These are phyloP conservation scores for Pythium volutum DNA, from an alignment of 352 stramenopile genomes.

Conservation along the genomic window DNA sequence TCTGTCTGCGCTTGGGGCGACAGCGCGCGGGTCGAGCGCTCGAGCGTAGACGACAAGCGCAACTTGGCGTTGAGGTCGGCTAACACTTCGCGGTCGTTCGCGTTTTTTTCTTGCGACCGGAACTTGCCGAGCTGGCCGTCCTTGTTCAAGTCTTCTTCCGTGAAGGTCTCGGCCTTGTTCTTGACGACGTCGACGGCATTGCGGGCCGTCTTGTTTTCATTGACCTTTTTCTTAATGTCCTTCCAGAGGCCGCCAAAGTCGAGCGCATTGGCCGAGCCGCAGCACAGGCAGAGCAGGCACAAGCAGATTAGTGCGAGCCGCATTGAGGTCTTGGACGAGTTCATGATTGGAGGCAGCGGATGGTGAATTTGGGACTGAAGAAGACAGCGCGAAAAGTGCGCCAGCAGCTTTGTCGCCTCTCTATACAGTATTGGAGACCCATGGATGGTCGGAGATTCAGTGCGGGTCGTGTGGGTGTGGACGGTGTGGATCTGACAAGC, in stretches of 20 bases:
- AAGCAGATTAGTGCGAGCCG: constrained; percentile 11
- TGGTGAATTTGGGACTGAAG: constrained; percentile 1
- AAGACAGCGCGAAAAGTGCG: neutral
- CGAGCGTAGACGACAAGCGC: constrained; percentile 10
- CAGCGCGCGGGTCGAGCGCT: constrained; percentile 11
- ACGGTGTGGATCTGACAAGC: too few species aligned
- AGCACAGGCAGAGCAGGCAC: constrained; percentile 6
- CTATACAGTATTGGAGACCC: too few species aligned
- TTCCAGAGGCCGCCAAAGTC: constrained; percentile 8
- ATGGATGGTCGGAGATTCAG: too few species aligned
- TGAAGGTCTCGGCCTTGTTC: constrained; percentile 4
- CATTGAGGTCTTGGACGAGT: constrained; percentile 6
- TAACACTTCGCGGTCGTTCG: constrained; percentile 11
- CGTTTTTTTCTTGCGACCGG: constrained; percentile 11
- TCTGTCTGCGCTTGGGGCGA: neutral
- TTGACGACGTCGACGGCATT: constrained; percentile 6
- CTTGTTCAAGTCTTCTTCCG: constrained; percentile 21
- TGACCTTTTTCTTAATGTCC: constrained; percentile 9
- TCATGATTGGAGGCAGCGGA: too few species aligned
- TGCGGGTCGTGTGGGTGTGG: too few species aligned
- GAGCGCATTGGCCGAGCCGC: neutral
- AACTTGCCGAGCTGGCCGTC: constrained; percentile 26
- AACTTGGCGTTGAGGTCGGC: constrained; percentile 12
- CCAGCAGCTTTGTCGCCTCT: too few species aligned
- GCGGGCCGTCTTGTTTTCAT: neutral